phyloP scores from a whole-genome alignment of 768 basidiomycete genomes.

The Harrya chromipes region DNA sequence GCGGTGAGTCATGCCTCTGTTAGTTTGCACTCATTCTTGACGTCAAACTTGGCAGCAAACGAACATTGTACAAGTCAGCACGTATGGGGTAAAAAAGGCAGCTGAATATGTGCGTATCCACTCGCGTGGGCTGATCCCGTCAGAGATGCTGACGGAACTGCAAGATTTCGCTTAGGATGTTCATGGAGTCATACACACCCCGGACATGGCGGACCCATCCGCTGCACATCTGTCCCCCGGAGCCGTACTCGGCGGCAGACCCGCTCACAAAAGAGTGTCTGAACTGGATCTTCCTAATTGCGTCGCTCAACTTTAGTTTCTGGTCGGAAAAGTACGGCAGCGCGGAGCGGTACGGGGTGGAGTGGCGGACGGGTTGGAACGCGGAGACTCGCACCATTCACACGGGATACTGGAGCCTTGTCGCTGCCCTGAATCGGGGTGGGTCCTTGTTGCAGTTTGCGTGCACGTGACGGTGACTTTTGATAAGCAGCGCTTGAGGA shows the following conservation, averaged over 20 bases:
- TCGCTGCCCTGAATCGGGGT: slow-evolving; percentile 85
- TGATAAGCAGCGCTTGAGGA: slow-evolving; percentile 62
- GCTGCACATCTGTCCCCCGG: slow-evolving; percentile 70
- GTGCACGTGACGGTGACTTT: background rate
- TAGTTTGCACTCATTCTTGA: background rate
- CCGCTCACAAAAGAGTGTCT: slow-evolving; percentile 57
- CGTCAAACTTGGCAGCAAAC: slow-evolving; percentile 44
- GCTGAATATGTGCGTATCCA: slow-evolving; percentile 55
- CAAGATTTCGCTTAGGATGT: slow-evolving; percentile 61
- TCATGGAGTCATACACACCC: slow-evolving; percentile 66
- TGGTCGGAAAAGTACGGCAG: slow-evolving; percentile 73
- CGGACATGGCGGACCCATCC: slow-evolving; percentile 70
- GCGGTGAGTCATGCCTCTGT: slow-evolving; percentile 37
- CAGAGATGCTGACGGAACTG: slow-evolving; percentile 5
- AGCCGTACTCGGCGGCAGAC: slow-evolving; percentile 53
- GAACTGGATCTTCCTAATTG: slow-evolving; percentile 89
- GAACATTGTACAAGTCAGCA: slow-evolving; percentile 56
- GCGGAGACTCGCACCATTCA: slow-evolving; percentile 48
- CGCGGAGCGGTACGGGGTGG: slow-evolving; percentile 67
- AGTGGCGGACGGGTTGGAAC: slow-evolving; percentile 72
- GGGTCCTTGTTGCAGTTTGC: slow-evolving; percentile 1
- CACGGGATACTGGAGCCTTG: slow-evolving; percentile 87
- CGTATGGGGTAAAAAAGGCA: slow-evolving; percentile 57
- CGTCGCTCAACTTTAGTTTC: slow-evolving; percentile 83
- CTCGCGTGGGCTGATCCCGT: slow-evolving; percentile 3